Percentiles rank a stretch among this genome's conserved stretches.
Conservation (phyloP, 805 yeast species). For the Metschnikowia amazonensis region DNA sequence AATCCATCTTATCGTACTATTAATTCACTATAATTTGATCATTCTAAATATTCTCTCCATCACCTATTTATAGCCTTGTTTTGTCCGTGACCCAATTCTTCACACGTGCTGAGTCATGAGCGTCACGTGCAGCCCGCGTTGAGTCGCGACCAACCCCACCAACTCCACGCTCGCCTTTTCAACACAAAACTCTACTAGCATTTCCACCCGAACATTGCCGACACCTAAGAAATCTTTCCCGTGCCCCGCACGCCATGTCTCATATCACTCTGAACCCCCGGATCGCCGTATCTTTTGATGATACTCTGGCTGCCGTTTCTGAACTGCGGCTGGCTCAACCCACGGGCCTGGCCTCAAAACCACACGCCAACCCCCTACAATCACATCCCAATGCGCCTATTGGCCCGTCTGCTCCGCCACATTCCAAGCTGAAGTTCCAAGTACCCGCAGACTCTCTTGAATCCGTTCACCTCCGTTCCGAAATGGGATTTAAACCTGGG, state of each 20-base stretch:
- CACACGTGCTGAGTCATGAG: not conserved
- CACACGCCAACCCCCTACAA: not conserved
- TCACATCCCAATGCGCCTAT: not conserved
- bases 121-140: not conserved
- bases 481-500: too few species aligned
- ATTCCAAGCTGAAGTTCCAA: too few species aligned
- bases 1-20: too few species aligned
- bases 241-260: constrained; percentile 1
- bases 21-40: too few species aligned
- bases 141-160: not conserved
- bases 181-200: not conserved
- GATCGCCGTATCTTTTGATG: not conserved
- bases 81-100: too few species aligned
- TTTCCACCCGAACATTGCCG: not conserved
- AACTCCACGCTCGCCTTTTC: not conserved
- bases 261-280: not conserved
- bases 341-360: not conserved
- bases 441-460: too few species aligned
- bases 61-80: too few species aligned
- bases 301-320: not conserved
- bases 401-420: not conserved
- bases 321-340: not conserved
- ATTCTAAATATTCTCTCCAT: too few species aligned
- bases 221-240: not conserved
- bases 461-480: too few species aligned